A percentile compares a stretch with the other conserved stretches of the same genome.
Conservation (phyloP, 306 rosid genomes). For the Pyrus pyrifolia region DNA sequence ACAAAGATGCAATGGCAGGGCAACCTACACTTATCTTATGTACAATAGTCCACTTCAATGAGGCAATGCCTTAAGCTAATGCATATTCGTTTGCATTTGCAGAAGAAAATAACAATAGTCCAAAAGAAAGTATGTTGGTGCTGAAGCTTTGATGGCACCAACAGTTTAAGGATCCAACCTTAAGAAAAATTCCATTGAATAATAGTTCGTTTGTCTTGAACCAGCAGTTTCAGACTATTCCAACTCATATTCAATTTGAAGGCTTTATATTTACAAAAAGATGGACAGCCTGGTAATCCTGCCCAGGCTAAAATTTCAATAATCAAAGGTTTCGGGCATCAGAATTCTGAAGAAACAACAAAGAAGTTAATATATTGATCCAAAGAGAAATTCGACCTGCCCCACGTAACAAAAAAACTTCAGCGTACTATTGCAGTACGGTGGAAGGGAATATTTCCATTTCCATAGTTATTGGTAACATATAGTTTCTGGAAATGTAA, state of each 20-base stretch:
- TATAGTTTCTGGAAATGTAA: not conserved
- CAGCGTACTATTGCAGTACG: not conserved
- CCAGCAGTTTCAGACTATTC: not conserved
- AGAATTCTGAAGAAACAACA: not conserved
- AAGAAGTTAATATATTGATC: not conserved
- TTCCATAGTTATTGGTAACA: not conserved
- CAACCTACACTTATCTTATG: not conserved
- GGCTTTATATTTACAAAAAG: not conserved
- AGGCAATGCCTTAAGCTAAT: not conserved
- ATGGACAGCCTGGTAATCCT: not conserved
- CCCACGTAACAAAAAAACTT: too few species aligned
- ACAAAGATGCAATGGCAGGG: not conserved
- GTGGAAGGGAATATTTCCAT: not conserved
- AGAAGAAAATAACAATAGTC: not conserved
- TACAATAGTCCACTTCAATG: not conserved
- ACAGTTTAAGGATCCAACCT: not conserved
- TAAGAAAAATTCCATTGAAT: not conserved
- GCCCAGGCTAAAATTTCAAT: not conserved
- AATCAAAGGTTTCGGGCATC: not conserved
- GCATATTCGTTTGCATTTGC: not conserved
- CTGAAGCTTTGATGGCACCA: not conserved
- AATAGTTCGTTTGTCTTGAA: slow-evolving; percentile 1
- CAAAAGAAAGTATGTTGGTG: not conserved
- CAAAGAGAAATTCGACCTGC: not conserved
- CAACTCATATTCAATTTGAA: not conserved